phyloP scores from a whole-genome alignment of 768 basidiomycete genomes.

The Pleurotus tuoliensis region DNA sequence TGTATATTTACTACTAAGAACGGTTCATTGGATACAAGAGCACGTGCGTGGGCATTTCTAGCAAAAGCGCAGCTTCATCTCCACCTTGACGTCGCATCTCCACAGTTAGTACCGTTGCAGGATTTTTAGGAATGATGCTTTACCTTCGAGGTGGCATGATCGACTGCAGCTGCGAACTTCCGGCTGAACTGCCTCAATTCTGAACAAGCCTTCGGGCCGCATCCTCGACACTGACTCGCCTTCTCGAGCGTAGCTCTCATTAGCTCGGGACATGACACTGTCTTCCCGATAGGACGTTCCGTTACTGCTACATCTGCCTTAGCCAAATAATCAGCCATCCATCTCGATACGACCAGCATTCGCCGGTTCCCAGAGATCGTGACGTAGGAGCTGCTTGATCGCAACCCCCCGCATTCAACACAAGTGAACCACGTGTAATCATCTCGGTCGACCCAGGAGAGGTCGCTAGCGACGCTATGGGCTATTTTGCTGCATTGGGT shows the following conservation, averaged over 20 bases:
- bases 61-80: neutral
- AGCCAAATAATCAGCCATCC: neutral
- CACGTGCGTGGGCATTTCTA: neutral
- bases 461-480: conserved; percentile 18
- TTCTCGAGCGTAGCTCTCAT: neutral
- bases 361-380: neutral
- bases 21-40: too few relatives aligned
- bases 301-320: neutral
- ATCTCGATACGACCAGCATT: neutral
- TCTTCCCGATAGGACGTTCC: neutral
- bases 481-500: conserved; percentile 33
- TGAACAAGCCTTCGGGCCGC: neutral
- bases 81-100: neutral
- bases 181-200: neutral
- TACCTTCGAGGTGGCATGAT: neutral
- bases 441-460: conserved; percentile 21
- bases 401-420: conserved; percentile 15
- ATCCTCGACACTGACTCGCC: neutral
- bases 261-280: neutral
- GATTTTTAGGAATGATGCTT: neutral
- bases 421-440: conserved; percentile 30
- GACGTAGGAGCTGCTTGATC: neutral
- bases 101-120: neutral
- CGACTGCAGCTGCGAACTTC: neutral
- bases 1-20: too few relatives aligned